A percentile compares a stretch with the other conserved stretches of the same genome.
phyloP scores from a whole-genome alignment of 768 basidiomycete genomes.

The Cyclocybe aegerita region DNA sequence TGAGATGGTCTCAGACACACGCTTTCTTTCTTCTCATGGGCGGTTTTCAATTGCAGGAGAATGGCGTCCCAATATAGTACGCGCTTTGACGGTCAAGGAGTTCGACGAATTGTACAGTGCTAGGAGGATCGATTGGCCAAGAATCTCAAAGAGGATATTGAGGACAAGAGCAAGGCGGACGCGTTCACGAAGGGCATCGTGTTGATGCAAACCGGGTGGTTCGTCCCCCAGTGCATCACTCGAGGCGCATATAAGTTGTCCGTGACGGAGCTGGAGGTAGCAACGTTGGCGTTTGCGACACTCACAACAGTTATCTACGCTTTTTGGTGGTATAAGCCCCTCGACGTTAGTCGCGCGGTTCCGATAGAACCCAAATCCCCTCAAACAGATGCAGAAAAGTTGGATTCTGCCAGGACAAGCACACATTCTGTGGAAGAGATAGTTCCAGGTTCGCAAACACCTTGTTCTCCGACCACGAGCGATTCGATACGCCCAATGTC shows the following conservation, averaged over 20 bases:
- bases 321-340: constrained; percentile 37
- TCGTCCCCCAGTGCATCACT: constrained; percentile 25
- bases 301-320: constrained; percentile 26
- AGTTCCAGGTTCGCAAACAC: not conserved
- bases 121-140: constrained; percentile 2
- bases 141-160: constrained; percentile 19
- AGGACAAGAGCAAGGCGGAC: constrained; percentile 27
- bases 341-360: constrained; percentile 20
- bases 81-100: not conserved
- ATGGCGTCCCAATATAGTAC: not conserved
- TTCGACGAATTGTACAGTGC: constrained; percentile 1
- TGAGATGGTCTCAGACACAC: constrained; percentile 8
- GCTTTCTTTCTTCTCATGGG: constrained; percentile 10
- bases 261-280: constrained; percentile 29
- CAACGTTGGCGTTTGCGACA: constrained; percentile 24
- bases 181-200: constrained; percentile 20
- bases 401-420: not conserved
- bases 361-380: not conserved
- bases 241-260: constrained; percentile 18
- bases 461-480: no score
- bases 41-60: constrained; percentile 18
- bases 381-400: not conserved
- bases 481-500: no score
- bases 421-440: not conserved
- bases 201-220: constrained; percentile 29